phyloP scores from a whole-genome alignment of 495 filamentous ascomycete genomes.

The Hypomontagnella submonticulosa region DNA sequence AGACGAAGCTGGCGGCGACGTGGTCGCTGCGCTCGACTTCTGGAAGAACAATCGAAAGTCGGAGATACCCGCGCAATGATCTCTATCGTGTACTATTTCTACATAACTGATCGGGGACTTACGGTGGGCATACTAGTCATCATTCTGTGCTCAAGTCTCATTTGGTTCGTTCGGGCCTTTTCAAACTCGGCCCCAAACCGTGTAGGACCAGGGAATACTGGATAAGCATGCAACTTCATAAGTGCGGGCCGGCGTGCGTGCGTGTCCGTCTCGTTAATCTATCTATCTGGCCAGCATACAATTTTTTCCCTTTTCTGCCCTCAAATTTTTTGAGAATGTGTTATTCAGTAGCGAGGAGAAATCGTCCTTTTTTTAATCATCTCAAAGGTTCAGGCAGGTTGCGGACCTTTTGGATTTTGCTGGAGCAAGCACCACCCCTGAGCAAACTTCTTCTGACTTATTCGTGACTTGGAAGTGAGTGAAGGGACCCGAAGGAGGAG shows the following conservation, averaged over 20 bases:
- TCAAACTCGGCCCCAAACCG: slow-evolving; percentile 18
- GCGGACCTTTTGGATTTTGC: slow-evolving; percentile 37
- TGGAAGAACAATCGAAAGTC: slow-evolving; percentile 74
- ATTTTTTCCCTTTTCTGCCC: slow-evolving; percentile 35
- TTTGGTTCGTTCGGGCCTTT: slow-evolving; percentile 20
- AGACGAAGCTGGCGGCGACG: slow-evolving; percentile 93
- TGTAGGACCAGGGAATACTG: slow-evolving; percentile 41
- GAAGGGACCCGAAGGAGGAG: slow-evolving; percentile 9
- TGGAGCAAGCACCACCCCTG: slow-evolving; percentile 22
- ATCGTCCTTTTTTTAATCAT: slow-evolving; percentile 35
- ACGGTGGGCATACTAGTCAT: slow-evolving; percentile 12
- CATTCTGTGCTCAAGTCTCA: slow-evolving; percentile 19
- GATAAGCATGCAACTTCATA: slow-evolving; percentile 38
- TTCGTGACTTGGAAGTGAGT: slow-evolving; percentile 20
- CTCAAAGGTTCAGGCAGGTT: slow-evolving; percentile 32
- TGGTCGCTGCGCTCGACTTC: slow-evolving; percentile 96
- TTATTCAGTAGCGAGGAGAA: slow-evolving; percentile 39
- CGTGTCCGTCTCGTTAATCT: slow-evolving; percentile 10
- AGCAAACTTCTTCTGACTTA: slow-evolving; percentile 18
- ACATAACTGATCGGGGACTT: slow-evolving; percentile 8
- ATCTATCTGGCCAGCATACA: slow-evolving; percentile 33
- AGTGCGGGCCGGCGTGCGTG: slow-evolving; percentile 12
- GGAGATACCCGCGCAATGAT: slow-evolving; percentile 43
- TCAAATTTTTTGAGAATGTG: slow-evolving; percentile 42
- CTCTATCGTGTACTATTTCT: slow-evolving; percentile 6